Percentiles rank a stretch among this genome's conserved stretches.
Evolutionary conservation across 164 flowering plant species (phyloP).

Genomic region (Amborella trichopoda): DNA sequence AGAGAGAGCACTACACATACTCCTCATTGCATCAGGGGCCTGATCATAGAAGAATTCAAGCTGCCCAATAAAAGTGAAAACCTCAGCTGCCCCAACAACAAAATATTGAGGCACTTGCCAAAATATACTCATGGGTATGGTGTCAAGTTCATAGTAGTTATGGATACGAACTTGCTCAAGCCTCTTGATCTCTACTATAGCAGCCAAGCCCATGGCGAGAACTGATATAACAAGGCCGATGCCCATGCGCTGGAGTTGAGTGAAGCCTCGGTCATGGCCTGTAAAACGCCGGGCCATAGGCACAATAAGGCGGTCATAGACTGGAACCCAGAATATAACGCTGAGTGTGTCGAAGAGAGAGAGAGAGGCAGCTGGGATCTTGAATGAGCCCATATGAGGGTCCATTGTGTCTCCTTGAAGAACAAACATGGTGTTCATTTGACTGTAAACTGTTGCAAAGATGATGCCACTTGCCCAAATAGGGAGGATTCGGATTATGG

Average conservation of each 20-base stretch:
- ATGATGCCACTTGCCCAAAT: slow-evolving; percentile 31
- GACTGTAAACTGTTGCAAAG: slow-evolving; percentile 27
- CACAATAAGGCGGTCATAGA: slow-evolving; percentile 17
- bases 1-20: slow-evolving; percentile 33
- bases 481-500: slow-evolving; percentile 25
- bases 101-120: slow-evolving; percentile 49
- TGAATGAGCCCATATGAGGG: slow-evolving; percentile 22
- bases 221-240: slow-evolving; percentile 28
- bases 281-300: slow-evolving; percentile 18
- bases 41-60: slow-evolving; percentile 42
- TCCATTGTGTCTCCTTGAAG: slow-evolving; percentile 34
- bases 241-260: slow-evolving; percentile 31
- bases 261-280: slow-evolving; percentile 20
- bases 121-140: slow-evolving; percentile 20
- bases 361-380: slow-evolving; percentile 33
- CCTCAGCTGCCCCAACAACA: slow-evolving; percentile 40
- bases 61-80: slow-evolving; percentile 39
- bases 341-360: slow-evolving; percentile 30
- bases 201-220: slow-evolving; percentile 25
- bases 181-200: slow-evolving; percentile 18
- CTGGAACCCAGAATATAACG: slow-evolving; percentile 26
- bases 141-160: slow-evolving; percentile 18
- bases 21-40: slow-evolving; percentile 49
- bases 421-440: slow-evolving; percentile 33
- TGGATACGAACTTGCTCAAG: slow-evolving; percentile 17